Conservation (phyloP, 2,329 filamentous ascomycete genomes). For the Monosporascus sp. region DNA sequence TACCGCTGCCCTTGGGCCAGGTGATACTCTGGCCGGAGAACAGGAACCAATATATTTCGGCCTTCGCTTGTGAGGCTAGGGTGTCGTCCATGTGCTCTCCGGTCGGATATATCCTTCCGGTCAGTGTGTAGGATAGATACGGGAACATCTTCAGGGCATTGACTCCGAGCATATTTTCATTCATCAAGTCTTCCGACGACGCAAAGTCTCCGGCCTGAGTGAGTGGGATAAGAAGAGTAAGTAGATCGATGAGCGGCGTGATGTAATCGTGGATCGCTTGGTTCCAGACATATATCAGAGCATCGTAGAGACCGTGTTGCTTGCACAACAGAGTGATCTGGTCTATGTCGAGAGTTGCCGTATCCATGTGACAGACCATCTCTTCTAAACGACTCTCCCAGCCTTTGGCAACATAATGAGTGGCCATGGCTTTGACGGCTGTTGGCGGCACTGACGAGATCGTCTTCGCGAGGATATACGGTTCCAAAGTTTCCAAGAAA, state of each 20-base stretch:
- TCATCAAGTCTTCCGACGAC: slow-evolving; percentile 47
- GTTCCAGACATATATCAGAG: slow-evolving; percentile 95
- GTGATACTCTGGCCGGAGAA: slow-evolving; percentile 76
- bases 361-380: slow-evolving; percentile 89
- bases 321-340: slow-evolving; percentile 89
- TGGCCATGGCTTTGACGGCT: slow-evolving; percentile 80
- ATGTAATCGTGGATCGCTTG: slow-evolving; percentile 84
- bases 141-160: slow-evolving; percentile 90
- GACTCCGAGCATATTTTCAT: slow-evolving; percentile 56
- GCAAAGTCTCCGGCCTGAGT: slow-evolving; percentile 50
- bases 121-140: slow-evolving; percentile 87
- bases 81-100: slow-evolving; percentile 68
- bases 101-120: slow-evolving; percentile 85
- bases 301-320: slow-evolving; percentile 87
- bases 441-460: slow-evolving; percentile 73
- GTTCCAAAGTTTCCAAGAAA: slow-evolving; percentile 84
- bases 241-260: slow-evolving; percentile 79
- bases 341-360: slow-evolving; percentile 86
- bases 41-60: slow-evolving; percentile 85
- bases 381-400: slow-evolving; percentile 80
- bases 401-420: slow-evolving; percentile 71
- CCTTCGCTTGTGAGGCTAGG: slow-evolving; percentile 72
- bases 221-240: slow-evolving; percentile 60
- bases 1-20: slow-evolving; percentile 65
- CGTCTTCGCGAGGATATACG: slow-evolving; percentile 74